Evolutionary conservation across 306 rosid genomes (phyloP), one percentile per base, ranked within the genome.

Genomic region (Vigna nakashimae): DNA sequence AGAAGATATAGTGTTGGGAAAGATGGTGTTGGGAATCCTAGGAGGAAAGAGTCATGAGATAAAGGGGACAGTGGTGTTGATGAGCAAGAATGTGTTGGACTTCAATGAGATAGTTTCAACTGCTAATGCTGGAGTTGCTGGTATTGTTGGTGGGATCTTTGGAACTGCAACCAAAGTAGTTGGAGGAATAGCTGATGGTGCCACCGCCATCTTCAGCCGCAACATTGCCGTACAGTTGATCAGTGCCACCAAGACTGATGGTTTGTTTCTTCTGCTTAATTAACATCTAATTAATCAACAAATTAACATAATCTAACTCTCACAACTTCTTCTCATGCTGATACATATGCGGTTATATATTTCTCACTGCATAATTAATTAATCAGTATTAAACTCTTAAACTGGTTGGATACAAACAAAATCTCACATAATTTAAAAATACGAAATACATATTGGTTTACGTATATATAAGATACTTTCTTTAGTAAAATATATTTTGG

Each of bases 11-110:
- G 40, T 36, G 40, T 36, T 40, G 11, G 8, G 1, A 71, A 71
- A 32, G 64, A 71, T 34, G 28, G 28, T 26, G 75, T 71, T 71
- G 34, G 62, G 62, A 1, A 10, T 73, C 14, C 8, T 75, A 50
- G 20, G 55, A 4, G 15, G 40, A 6, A 81, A 26, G 28, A 36
- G 22, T 7, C 68, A 48, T 0, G 42, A 67, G 50, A 60, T 81
- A 1, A 48, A 74, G 43, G 84, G 84, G 3, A 81, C 57, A 0
- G 80, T 81, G 56, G 80, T 81, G 80, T 34, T 74, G 15, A 75
- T 81, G 84, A 2, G 6, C 30, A 81, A 67, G 70, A 74, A 74
- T 59, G 74, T 75, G 15, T 38, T 81, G 71, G 84, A 81, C 57
- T 34, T 74, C 26, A 63, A 63, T 0, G 70, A 13, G 0, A 16